Base-by-base conservation (phyloP, 176 grass and related monocot species). In the Elymus sibiricus region DNA sequence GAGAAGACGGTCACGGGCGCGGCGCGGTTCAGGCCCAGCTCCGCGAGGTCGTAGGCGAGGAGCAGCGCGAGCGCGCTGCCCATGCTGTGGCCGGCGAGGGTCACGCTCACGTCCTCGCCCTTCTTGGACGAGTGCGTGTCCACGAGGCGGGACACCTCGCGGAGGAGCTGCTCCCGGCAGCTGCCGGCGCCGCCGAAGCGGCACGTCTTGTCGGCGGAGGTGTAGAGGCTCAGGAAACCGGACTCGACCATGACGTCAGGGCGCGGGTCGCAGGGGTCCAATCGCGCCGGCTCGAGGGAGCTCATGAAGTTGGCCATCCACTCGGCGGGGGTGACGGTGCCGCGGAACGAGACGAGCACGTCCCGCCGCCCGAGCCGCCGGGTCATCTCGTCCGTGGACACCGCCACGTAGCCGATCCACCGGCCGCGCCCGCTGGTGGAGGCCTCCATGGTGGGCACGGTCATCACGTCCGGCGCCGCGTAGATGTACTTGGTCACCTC, bases 261-360 rank as follows among this genome's bases (percentile, higher is more conserved):
- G 24, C 81, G 91, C 37, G 87, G 82, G 17, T 88, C 84, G 64
- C 65, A 81, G 1, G 95, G 93, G 66, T 98, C 90, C 21, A 98
- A 64, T 0, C 93, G 82, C 4, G 95, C 95, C 25, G 85, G 89
- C 83, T 88, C 75, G 3, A 98, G 83, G 13, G 93, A 90, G 91
- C 93, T 98, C 95, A 93, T 95, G 9, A 98, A 75, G 66, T 98
- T 98, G n/a, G 95, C 80, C 13, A 84, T 32, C 95, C 95, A 98
- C 85, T 98, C 95, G 0, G 91, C 84, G 11, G 78, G 34, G 6
- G 95, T 93, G 8, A 93, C 91, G 2, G 95, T 98, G 69, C 95
- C 95, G 37, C 95, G 90, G 86, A 95, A 90, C 1, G 91, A 89
- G n/a, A 95, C 93, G 24, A 93, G 73, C 61, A 98, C 84, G 70